These are phyloP conservation scores for Grammothele lineata DNA, from an alignment of 768 basidiomycete species.

Conservation along the genomic window DNA sequence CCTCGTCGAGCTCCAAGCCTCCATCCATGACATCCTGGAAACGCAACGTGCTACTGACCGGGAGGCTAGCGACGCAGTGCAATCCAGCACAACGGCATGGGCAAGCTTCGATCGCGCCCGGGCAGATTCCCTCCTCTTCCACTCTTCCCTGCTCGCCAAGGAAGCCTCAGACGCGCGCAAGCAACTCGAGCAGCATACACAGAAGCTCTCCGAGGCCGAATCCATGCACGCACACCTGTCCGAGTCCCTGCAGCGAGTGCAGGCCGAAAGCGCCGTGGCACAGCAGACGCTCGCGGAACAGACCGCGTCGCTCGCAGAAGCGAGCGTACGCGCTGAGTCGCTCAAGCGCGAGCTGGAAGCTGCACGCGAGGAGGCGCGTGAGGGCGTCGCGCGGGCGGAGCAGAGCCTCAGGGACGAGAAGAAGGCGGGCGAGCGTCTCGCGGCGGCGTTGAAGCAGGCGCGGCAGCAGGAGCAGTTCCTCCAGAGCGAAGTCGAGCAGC, in stretches of 20 bases:
- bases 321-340: conserved; percentile 19
- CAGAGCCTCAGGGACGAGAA: conserved; percentile 27
- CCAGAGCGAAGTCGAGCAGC: conserved; percentile 62
- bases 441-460: conserved; percentile 46
- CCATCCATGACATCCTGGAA: too few species aligned
- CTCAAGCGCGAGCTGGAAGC: conserved; percentile 25
- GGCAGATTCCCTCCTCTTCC: conserved; percentile 19
- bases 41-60: too few species aligned
- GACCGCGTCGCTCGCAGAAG: conserved; percentile 14
- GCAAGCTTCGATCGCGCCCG: conserved; percentile 12
- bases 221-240: conserved; percentile 40
- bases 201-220: conserved; percentile 38
- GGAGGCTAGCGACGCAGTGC: too few species aligned
- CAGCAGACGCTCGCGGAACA: conserved; percentile 21
- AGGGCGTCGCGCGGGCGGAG: conserved; percentile 28
- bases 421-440: conserved; percentile 43
- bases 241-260: conserved; percentile 33
- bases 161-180: conserved; percentile 14
- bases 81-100: conserved; percentile 16
- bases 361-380: conserved; percentile 26
- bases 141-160: conserved; percentile 13
- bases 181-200: conserved; percentile 19
- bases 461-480: conserved; percentile 67
- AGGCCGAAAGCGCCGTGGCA: conserved; percentile 18
- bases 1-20: too few species aligned